These are phyloP conservation scores for Chlorella sp. DNA, from an alignment of 139 green algal species.

Conservation along the genomic window DNA sequence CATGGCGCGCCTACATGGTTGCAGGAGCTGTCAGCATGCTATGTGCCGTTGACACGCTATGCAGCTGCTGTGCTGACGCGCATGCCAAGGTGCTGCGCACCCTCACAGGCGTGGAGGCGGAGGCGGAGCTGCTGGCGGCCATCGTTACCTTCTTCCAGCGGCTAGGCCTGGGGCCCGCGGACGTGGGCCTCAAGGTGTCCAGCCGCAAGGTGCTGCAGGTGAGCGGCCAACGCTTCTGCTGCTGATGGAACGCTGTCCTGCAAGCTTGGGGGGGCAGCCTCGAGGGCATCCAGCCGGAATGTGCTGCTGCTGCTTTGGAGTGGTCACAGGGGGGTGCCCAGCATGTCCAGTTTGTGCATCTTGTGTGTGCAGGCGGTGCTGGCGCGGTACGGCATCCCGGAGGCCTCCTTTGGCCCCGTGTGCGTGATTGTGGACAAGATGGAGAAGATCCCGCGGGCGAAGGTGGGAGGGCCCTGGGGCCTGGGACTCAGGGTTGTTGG, in stretches of 20 bases:
- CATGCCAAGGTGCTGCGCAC: too few relatives aligned
- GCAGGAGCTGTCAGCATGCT: too few relatives aligned
- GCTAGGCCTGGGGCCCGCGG: conserved; percentile 75
- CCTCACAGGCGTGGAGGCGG: conserved; percentile 72
- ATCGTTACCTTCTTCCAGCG: conserved; percentile 90
- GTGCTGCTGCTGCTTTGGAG: too few relatives aligned
- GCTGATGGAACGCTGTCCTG: conserved; percentile 78
- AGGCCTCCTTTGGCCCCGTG: conserved; percentile 79
- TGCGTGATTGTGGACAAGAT: conserved; percentile 98
- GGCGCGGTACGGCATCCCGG: conserved; percentile 65
- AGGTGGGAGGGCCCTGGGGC: conserved; percentile 12
- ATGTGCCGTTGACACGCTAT: too few relatives aligned
- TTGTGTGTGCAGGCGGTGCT: conserved; percentile 57
- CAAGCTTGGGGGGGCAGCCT: too few relatives aligned
- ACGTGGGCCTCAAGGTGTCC: conserved; percentile 95
- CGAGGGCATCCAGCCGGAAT: conserved; percentile 94
- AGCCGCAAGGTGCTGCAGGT: conserved; percentile 87
- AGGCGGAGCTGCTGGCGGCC: conserved; percentile 96
- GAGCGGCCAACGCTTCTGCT: conserved; percentile 42
- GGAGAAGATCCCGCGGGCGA: conserved; percentile 84
- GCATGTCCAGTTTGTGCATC: too few relatives aligned
- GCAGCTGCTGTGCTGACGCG: too few relatives aligned
- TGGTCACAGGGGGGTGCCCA: too few relatives aligned
- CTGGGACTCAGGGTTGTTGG: too few relatives aligned
- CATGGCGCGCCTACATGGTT: too few relatives aligned